Evolutionary conservation across 495 filamentous ascomycete species (phyloP), one percentile per base, ranked within the genome.

Genomic region (Paragyromitra xinjiangensis): DNA sequence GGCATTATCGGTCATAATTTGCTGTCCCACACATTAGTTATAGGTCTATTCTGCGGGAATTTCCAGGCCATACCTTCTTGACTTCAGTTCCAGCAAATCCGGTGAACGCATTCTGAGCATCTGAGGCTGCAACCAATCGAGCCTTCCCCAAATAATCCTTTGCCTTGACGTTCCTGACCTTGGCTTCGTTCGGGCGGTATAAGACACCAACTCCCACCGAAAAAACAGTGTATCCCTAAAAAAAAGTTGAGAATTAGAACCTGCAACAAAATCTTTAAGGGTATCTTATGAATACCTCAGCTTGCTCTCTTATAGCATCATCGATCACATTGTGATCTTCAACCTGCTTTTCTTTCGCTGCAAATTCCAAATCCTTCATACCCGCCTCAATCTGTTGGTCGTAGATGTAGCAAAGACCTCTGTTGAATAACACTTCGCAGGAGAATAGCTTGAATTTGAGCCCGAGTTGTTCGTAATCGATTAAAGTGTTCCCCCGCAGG

Each of bases 121-220:
- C 94, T 16, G 94, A 91, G n/a, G 94, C 91, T 22, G 95, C 95
- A n/a, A 99, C 91, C 53, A 99, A 85, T 56, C 93, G 87, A 19
- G 96, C 93, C 82, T 97, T 98, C 42, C 95, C 95, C 4, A 99
- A 89, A 82, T 99, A 99, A 81, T 98, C 94, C 83, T 97, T 98
- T 26, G 93, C 90, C 85, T 97, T 96, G 77, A 99, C 87, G 80
- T 99, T 99, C 83, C 95, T 97, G 68, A 99, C 95, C 84, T 99
- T 99, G 75, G 96, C 94, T 75, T 94, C 93, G 83, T 97, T 98
- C 44, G 95, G 95, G 59, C 95, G 88, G 85, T 98, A 99, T 56
- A 99, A 86, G 51, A 98, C 90, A 16, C 95, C 95, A 40, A 98
- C 94, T 1, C 95, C 95, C 55, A 99, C 98, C 2, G 95, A 99